phyloP scores from a whole-genome alignment of 2,329 filamentous ascomycete species.

The Pyrenochaeta sp. region DNA sequence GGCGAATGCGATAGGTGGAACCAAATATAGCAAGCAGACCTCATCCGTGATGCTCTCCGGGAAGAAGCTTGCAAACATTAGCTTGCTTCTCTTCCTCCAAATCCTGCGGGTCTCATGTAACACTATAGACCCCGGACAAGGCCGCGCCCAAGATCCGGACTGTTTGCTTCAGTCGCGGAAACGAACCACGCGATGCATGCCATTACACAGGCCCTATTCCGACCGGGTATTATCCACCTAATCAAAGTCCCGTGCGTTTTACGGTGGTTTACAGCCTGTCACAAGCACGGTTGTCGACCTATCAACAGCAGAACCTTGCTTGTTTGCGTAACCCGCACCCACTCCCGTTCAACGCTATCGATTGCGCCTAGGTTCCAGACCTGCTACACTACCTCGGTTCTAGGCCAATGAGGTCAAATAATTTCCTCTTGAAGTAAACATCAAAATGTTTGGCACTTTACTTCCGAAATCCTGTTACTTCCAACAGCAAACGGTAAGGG shows the following conservation, averaged over 20 bases:
- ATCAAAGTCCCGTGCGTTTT: background rate
- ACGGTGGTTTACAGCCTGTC: background rate
- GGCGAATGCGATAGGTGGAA: no score
- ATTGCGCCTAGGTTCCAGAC: background rate
- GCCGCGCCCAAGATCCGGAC: no score
- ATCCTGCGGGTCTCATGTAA: no score
- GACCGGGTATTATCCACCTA: background rate
- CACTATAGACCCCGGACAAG: background rate
- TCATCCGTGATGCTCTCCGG: no score
- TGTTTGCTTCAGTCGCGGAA: slow-evolving; percentile 5
- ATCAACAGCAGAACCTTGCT: background rate
- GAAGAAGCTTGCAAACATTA: no score
- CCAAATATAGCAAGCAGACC: no score
- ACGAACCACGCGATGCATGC: background rate
- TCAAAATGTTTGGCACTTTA: background rate
- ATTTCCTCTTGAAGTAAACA: background rate
- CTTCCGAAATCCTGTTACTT: background rate
- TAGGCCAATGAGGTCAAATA: background rate
- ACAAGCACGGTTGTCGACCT: background rate
- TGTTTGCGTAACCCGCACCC: background rate
- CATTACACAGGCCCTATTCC: background rate
- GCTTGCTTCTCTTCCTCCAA: no score
- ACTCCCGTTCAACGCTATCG: background rate
- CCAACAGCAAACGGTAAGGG: background rate
- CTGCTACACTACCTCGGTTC: background rate